These are phyloP conservation scores for Parachlorella kessleri DNA, from an alignment of 139 green algal species.

Conservation along the genomic window DNA sequence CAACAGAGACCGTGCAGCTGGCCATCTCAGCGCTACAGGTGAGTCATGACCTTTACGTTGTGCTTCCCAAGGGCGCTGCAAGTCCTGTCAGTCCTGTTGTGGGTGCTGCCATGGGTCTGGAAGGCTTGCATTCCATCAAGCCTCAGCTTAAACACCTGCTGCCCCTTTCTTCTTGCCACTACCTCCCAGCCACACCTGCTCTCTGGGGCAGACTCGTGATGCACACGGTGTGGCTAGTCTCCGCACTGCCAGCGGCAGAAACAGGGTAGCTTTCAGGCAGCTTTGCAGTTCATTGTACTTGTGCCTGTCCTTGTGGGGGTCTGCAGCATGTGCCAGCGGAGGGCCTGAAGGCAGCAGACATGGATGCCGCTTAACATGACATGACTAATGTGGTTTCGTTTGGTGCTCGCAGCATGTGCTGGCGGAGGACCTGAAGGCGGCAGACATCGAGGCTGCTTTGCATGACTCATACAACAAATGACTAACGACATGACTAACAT, in stretches of 20 bases:
- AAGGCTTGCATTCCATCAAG: neutral
- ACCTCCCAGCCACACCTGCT: neutral
- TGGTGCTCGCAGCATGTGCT: slow-evolving; percentile 82
- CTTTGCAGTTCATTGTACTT: neutral
- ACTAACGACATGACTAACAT: no score
- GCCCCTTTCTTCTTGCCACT: neutral
- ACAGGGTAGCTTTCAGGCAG: neutral
- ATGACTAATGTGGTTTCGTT: no score
- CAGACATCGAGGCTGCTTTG: no score
- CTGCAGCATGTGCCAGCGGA: slow-evolving; percentile 92
- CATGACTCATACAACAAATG: no score
- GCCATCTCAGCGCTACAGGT: slow-evolving; percentile 85
- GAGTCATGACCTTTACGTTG: neutral
- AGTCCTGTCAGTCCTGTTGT: neutral
- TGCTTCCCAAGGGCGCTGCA: neutral
- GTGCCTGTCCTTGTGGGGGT: neutral
- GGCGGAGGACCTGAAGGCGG: slow-evolving; percentile 95
- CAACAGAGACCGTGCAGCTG: slow-evolving; percentile 72
- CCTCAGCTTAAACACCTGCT: neutral
- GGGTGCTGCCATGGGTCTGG: neutral
- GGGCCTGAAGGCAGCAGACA: slow-evolving; percentile 95
- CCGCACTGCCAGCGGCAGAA: neutral
- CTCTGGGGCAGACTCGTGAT: neutral
- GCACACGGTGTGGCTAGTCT: neutral
- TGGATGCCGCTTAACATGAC: no score